These are phyloP conservation scores for Leccinum subgranulosum DNA, from an alignment of 768 basidiomycete genomes.

Conservation along the genomic window DNA sequence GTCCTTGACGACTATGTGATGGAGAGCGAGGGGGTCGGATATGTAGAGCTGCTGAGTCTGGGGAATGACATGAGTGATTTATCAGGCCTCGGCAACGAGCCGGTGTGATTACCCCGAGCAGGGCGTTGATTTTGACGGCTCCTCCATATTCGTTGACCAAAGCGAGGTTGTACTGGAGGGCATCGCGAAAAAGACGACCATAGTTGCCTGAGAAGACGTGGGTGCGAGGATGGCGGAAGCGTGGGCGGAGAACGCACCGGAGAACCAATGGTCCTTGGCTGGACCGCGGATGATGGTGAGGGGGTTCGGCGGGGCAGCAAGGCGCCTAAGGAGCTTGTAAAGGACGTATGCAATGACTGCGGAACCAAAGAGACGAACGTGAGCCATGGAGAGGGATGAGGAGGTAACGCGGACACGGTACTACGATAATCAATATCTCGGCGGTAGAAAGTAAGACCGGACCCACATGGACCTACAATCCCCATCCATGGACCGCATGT, in stretches of 20 bases:
- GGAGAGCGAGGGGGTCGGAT: conserved; percentile 37
- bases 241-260: conserved; percentile 15
- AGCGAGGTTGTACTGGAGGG: conserved; percentile 29
- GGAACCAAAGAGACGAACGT: conserved; percentile 1
- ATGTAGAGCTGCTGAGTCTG: conserved; percentile 32
- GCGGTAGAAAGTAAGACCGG: neutral
- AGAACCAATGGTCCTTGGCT: conserved; percentile 34
- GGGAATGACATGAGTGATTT: neutral
- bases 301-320: conserved; percentile 8
- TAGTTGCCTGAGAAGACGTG: conserved; percentile 27
- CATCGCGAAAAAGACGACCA: conserved; percentile 32
- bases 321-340: conserved; percentile 14
- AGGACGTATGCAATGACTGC: conserved; percentile 12
- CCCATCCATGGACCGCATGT: neutral
- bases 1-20: conserved; percentile 38
- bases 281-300: conserved; percentile 30
- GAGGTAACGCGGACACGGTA: neutral
- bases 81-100: neutral
- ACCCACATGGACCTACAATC: too few species aligned
- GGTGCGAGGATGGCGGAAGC: neutral
- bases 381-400: neutral
- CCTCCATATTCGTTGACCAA: conserved; percentile 34
- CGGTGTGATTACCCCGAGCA: conserved; percentile 30
- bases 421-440: neutral
- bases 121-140: conserved; percentile 31